Evolutionary conservation across 2,329 filamentous ascomycete genomes (phyloP), one percentile per base, ranked within the genome.

Genomic region (Calycina herbarum): DNA sequence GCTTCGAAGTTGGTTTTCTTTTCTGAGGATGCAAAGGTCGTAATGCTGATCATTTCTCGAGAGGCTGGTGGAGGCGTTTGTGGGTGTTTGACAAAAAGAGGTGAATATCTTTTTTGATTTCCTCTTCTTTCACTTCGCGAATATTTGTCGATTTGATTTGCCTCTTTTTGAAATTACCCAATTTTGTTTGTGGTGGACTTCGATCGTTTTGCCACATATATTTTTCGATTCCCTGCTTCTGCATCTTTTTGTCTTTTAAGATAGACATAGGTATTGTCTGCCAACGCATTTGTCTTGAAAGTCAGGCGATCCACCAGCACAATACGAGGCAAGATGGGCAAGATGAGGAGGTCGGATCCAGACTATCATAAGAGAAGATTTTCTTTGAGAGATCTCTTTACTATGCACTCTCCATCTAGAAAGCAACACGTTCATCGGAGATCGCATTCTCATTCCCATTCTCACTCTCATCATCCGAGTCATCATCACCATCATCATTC

Each of bases 381-480:
- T 38, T 59, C 61, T 15, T 56, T 63, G 15, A 33, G 61, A 7
- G 61, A 54, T 17, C 54, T 63, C 35, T 63, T 63, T 33, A 20
- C 29, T 35, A 17, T 48, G 1, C 54, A 63, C 27, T 63, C 61
- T 38, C 15, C 61, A 10, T 38, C 35, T 13, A 54, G 56, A 20
- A 63, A 63, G 27, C 61, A 62, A 27, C 61, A 62, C 48, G 42
- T 42, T 54, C 59, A 40, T 38, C n/a, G 60, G 20, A 29, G 45
- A 27, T 35, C 45, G n/a, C 60, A 62, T 33, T 35, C 27, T 29
- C 45, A 40, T 33, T 48, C 59, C 8, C 27, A 38, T 45, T n/a
- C 17, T n/a, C 45, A 51, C n/a, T 24, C n/a, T 51, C 54, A 57
- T 40, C 60, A 57, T 27, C 40, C 60, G 11, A 35, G 29, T 38